phyloP scores from a whole-genome alignment of 345 rosid species.

The Aethionema arabicum region DNA sequence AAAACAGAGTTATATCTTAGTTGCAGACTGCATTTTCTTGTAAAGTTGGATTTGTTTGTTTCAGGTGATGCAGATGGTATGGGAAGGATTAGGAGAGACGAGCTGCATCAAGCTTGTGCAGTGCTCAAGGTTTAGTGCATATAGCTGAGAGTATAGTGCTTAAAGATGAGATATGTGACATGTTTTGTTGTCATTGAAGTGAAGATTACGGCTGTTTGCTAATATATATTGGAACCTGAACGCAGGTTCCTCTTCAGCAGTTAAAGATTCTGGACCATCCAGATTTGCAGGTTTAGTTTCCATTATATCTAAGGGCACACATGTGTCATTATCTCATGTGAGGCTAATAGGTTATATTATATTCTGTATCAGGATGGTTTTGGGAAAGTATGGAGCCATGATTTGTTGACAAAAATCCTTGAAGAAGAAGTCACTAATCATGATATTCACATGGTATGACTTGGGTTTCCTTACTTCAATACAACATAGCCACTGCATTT shows the following conservation, averaged over 20 bases:
- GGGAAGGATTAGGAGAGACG: slow-evolving; percentile 65
- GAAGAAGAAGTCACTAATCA: slow-evolving; percentile 54
- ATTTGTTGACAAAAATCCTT: slow-evolving; percentile 53
- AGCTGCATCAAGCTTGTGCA: slow-evolving; percentile 67
- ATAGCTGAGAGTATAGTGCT: too few species aligned
- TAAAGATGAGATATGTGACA: neutral
- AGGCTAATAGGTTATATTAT: neutral
- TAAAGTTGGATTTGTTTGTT: slow-evolving; percentile 1
- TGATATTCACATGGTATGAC: slow-evolving; percentile 56
- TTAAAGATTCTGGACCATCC: slow-evolving; percentile 69
- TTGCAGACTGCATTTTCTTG: neutral
- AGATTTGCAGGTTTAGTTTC: slow-evolving; percentile 55
- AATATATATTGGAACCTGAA: slow-evolving; percentile 8
- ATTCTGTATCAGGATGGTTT: slow-evolving; percentile 74
- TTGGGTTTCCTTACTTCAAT: slow-evolving; percentile 19
- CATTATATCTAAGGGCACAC: neutral
- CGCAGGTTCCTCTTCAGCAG: slow-evolving; percentile 59
- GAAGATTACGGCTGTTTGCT: slow-evolving; percentile 8
- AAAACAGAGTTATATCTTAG: neutral
- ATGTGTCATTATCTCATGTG: slow-evolving; percentile 1
- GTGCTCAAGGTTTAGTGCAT: slow-evolving; percentile 74
- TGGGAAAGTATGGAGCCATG: slow-evolving; percentile 63
- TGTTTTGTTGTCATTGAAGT: slow-evolving; percentile 8
- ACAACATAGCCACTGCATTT: neutral
- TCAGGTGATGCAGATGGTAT: slow-evolving; percentile 79